These are phyloP conservation scores for Auriscalpium orientale DNA, from an alignment of 768 basidiomycete species.

Conservation along the genomic window DNA sequence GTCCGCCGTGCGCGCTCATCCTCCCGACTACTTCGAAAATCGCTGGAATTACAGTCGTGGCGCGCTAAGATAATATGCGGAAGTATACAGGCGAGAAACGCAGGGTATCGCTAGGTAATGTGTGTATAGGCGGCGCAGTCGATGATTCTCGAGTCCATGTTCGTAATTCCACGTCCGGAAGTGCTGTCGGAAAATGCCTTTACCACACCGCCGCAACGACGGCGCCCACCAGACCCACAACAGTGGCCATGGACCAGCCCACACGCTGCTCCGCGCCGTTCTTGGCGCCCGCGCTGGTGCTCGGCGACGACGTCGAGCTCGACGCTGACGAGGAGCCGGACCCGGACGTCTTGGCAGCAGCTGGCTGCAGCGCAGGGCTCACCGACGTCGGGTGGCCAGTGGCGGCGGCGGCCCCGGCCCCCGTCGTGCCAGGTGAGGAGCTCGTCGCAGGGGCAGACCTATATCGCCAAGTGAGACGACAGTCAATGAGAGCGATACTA, in stretches of 20 bases:
- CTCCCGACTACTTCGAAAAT: too few relatives aligned
- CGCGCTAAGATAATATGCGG: background rate
- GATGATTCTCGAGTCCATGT: background rate
- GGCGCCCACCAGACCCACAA: slow-evolving; percentile 46
- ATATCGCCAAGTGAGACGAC: background rate
- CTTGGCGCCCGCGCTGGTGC: slow-evolving; percentile 20
- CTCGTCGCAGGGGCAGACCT: background rate
- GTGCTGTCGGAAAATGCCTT: background rate
- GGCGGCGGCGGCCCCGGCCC: background rate
- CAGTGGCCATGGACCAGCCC: slow-evolving; percentile 31
- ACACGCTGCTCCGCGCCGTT: slow-evolving; percentile 27
- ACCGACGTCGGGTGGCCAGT: background rate
- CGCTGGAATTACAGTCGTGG: background rate
- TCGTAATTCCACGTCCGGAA: background rate
- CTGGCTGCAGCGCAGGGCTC: background rate
- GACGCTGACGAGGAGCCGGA: background rate
- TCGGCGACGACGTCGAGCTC: slow-evolving; percentile 8
- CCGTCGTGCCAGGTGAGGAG: background rate
- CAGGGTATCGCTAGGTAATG: background rate
- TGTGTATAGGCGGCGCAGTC: background rate
- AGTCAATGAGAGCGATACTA: background rate
- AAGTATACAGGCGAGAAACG: background rate
- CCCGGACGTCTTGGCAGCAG: background rate
- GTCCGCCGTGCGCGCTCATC: too few relatives aligned
- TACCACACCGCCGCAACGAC: slow-evolving; percentile 20